Percentiles rank a stretch among this genome's conserved stretches.
Conservation (phyloP, 441 rosid species). For the Omphalea diandra region DNA sequence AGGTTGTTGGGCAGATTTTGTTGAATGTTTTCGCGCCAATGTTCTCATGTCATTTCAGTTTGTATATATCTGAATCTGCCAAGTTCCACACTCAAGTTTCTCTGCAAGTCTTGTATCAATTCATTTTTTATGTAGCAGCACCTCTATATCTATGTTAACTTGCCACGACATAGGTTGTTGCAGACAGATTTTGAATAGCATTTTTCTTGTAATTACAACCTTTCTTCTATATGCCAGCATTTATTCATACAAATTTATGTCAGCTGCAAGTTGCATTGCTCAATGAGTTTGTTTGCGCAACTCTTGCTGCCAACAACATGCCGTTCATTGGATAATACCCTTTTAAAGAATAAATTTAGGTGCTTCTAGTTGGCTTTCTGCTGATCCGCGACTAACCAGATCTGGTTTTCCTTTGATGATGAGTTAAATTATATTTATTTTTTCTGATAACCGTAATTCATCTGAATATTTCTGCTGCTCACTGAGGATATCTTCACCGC, state of each 20-base stretch:
- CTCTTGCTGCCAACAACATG: not conserved
- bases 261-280: not conserved
- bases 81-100: conserved; percentile 13
- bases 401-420: no score
- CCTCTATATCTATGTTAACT: conserved; percentile 10
- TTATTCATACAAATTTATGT: conserved; percentile 17
- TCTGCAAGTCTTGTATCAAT: conserved; percentile 23
- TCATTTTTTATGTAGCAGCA: conserved; percentile 31
- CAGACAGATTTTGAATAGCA: conserved; percentile 19
- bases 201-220: conserved; percentile 27
- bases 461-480: no score
- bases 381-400: no score
- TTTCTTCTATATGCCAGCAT: not conserved
- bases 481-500: no score
- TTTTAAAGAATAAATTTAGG: not conserved
- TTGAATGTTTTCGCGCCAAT: not conserved
- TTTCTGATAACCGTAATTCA: no score
- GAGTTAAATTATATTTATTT: no score
- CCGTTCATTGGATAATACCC: not conserved
- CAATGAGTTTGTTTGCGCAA: not conserved
- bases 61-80: conserved; percentile 26
- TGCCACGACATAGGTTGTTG: conserved; percentile 14
- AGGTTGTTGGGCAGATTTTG: conserved; percentile 6
- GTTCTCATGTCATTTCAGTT: not conserved
- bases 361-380: not conserved